Percentiles rank a stretch among this genome's conserved stretches.
Evolutionary conservation across 306 rosid genomes (phyloP).

Genomic region (Glycine latifolia): DNA sequence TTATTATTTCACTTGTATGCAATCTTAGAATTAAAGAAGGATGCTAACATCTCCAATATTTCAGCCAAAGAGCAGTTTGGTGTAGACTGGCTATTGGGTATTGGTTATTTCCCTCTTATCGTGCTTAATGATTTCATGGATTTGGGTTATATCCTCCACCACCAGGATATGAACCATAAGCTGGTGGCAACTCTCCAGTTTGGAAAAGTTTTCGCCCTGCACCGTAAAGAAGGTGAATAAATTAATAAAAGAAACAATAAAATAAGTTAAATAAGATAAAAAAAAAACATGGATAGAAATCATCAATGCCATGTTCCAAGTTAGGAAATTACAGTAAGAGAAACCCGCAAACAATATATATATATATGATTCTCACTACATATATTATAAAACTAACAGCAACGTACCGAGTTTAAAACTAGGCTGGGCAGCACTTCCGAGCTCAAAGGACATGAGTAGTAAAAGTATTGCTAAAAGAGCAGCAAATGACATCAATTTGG

Average conservation of each 20-base stretch:
- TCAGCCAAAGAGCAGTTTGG: background rate
- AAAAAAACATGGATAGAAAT: background rate
- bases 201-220: slow-evolving; percentile 41
- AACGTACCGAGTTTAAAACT: background rate
- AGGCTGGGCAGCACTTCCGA: slow-evolving; percentile 14
- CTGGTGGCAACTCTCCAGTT: background rate
- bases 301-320: too few species aligned
- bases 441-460: background rate
- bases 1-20: too few species aligned
- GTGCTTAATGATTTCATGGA: background rate
- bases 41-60: background rate
- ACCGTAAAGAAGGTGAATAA: background rate
- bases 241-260: background rate
- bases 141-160: background rate
- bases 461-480: slow-evolving; percentile 18
- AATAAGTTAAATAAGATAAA: too few species aligned
- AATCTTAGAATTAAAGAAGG: background rate
- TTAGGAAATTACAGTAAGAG: too few species aligned
- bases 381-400: background rate
- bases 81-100: background rate
- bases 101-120: background rate
- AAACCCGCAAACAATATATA: too few species aligned
- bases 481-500: slow-evolving; percentile 28
- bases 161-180: background rate
- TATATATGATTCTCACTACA: background rate